Conservation (phyloP, 1,139 yeast genomes). For the Geotrichum reessii region DNA sequence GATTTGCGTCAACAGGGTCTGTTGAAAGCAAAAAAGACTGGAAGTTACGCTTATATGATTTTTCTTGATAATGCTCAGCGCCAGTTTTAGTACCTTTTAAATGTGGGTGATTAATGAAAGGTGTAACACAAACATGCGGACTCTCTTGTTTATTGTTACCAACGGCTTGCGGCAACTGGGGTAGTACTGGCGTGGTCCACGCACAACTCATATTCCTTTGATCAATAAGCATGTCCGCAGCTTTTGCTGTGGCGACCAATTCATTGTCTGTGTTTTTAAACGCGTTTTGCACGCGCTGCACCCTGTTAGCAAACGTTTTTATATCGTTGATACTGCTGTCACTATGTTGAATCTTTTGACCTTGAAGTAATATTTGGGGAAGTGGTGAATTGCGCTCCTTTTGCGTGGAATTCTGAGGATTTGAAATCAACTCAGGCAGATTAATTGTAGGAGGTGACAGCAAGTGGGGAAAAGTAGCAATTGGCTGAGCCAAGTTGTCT, state of each 20-base stretch:
- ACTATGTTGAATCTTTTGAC: neutral
- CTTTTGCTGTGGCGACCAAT: conserved; percentile 11
- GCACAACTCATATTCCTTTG: neutral
- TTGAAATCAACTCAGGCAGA: conserved; percentile 4
- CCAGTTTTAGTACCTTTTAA: neutral
- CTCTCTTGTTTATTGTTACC: neutral
- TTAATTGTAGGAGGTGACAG: conserved; percentile 3
- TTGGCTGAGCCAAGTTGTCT: neutral
- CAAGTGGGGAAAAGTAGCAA: neutral
- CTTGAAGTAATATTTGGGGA: neutral
- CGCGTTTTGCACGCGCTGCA: conserved; percentile 3
- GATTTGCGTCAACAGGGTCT: neutral
- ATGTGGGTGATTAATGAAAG: neutral
- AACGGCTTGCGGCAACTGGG: neutral
- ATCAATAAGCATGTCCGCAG: conserved; percentile 8
- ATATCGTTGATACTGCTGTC: neutral
- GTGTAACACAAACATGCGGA: neutral
- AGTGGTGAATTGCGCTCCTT: neutral
- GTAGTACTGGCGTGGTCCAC: neutral
- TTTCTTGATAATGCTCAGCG: neutral
- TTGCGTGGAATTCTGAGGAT: neutral
- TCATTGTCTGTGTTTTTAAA: conserved; percentile 5
- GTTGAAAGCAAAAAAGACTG: neutral
- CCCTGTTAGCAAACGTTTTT: conserved; percentile 6
- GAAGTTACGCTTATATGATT: neutral